phyloP scores from a whole-genome alignment of 2,329 filamentous ascomycete genomes.

The Scopulariopsis brevicaulis region DNA sequence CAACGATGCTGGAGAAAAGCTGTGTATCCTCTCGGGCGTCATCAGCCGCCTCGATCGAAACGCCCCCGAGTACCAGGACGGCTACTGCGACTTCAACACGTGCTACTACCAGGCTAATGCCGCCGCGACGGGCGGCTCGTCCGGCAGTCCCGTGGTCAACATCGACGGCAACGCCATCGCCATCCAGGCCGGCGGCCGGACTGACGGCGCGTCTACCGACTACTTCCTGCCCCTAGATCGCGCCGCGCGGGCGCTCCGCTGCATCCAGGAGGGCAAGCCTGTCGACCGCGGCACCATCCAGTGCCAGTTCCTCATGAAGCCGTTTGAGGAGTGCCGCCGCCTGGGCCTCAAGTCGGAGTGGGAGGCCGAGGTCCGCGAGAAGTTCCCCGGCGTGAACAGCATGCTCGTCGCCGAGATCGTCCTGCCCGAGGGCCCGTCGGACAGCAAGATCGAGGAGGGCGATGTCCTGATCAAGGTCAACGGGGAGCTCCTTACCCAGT shows the following conservation, averaged over 20 bases:
- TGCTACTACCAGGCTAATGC: slow-evolving; percentile 98
- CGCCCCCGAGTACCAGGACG: slow-evolving; percentile 93
- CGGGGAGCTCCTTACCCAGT: slow-evolving; percentile 83
- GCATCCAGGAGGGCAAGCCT: slow-evolving; percentile 63
- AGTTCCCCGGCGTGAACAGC: slow-evolving; percentile 86
- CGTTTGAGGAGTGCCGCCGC: slow-evolving; percentile 91
- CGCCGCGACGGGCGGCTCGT: slow-evolving; percentile 91
- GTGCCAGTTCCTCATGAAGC: slow-evolving; percentile 92
- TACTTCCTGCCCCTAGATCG: slow-evolving; percentile 94
- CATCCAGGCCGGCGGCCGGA: slow-evolving; percentile 84
- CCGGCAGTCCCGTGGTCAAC: slow-evolving; percentile 96
- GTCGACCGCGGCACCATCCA: slow-evolving; percentile 95
- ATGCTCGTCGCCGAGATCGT: slow-evolving; percentile 96
- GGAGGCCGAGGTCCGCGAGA: slow-evolving; percentile 73
- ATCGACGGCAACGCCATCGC: slow-evolving; percentile 87
- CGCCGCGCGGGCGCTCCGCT: slow-evolving; percentile 75
- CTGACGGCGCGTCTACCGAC: slow-evolving; percentile 91
- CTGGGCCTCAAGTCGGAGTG: slow-evolving; percentile 75
- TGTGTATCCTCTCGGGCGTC: slow-evolving; percentile 94
- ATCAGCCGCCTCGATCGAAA: slow-evolving; percentile 94
- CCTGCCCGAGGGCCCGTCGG: slow-evolving; percentile 78
- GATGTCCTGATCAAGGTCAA: slow-evolving; percentile 93
- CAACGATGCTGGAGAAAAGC: slow-evolving; percentile 96
- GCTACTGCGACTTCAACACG: slow-evolving; percentile 93
- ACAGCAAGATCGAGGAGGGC: slow-evolving; percentile 82